Evolutionary conservation across 495 filamentous ascomycete genomes (phyloP), one percentile per base, ranked within the genome.

Genomic region (Physcia stellaris): DNA sequence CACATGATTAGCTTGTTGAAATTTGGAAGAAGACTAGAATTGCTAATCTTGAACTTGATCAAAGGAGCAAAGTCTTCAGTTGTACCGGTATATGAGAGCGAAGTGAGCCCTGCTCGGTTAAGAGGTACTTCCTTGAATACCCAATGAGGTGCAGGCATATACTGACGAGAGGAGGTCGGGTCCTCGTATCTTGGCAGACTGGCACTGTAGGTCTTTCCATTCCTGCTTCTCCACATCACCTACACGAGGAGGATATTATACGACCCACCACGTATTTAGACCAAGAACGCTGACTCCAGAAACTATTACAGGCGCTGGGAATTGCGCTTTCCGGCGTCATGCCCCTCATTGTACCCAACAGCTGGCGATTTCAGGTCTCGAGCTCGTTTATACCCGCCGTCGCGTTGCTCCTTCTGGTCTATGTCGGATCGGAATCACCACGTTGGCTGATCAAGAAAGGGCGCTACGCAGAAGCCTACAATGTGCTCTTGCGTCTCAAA

Each of bases 61-160:
- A n/a, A n/a, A n/a, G n/a, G 47, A 12, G 43, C 47, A 24, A 50
- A 50, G 24, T 41, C 45, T 19, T 46, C 43, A 2, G 32, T 43
- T 23, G 34, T 35, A 0, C 40, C 40, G 7, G 13, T 42, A 1
- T 42, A 35, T 6, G 23, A 47, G 33, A 27, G 32, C 17, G 47
- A 50, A 35, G 44, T 47, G 9, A 32, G 38, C 2, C 44, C 45
- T 6, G 24, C 44, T n/a, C 40, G 40, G 35, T 32, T 50, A 2
- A 23, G 47, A 47, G 47, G 47, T 50, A 40, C 0, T 19, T 46
- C 12, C 32, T 10, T 39, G 2, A n/a, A 7, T 24, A 3, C 6
- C 1, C 12, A 20, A 20, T 0, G 7, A 13, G 10, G 9, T 26
- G 36, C 1, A 24, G 24, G 21, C 3, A 19, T 6, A 21, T n/a